Evolutionary conservation across 2,329 filamentous ascomycete genomes (phyloP).

Genomic region (Furcasterigmium furcatum): DNA sequence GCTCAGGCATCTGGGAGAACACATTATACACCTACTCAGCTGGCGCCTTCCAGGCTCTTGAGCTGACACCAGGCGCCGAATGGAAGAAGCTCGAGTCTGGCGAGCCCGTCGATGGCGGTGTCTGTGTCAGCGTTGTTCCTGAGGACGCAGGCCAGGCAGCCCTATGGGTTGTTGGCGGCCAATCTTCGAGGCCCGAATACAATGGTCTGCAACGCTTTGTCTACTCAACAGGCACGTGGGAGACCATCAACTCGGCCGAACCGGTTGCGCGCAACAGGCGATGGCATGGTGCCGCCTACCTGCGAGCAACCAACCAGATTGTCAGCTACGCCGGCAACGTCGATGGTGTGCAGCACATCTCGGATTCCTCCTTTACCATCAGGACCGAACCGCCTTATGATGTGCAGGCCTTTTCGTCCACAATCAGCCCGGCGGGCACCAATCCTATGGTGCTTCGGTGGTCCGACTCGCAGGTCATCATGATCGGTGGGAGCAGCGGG

Average conservation of each 20-base stretch:
- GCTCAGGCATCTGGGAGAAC: conserved; percentile 76
- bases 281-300: conserved; percentile 73
- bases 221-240: conserved; percentile 52
- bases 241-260: conserved; percentile 37
- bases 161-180: conserved; percentile 81
- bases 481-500: conserved; percentile 68
- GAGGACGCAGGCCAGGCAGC: conserved; percentile 56
- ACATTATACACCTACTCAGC: conserved; percentile 82
- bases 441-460: conserved; percentile 73
- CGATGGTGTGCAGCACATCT: conserved; percentile 53
- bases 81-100: conserved; percentile 69
- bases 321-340: conserved; percentile 78
- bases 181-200: conserved; percentile 50
- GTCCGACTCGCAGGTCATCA: conserved; percentile 65
- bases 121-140: conserved; percentile 70
- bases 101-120: conserved; percentile 67
- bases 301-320: conserved; percentile 67
- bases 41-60: conserved; percentile 71
- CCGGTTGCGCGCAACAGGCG: conserved; percentile 64
- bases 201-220: conserved; percentile 70
- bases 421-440: conserved; percentile 56
- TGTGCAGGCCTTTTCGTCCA: conserved; percentile 55
- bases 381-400: conserved; percentile 61
- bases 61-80: conserved; percentile 62
- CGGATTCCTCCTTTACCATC: conserved; percentile 75